Conservation (phyloP, 768 basidiomycete genomes). For the Botryobasidium botryosum region DNA sequence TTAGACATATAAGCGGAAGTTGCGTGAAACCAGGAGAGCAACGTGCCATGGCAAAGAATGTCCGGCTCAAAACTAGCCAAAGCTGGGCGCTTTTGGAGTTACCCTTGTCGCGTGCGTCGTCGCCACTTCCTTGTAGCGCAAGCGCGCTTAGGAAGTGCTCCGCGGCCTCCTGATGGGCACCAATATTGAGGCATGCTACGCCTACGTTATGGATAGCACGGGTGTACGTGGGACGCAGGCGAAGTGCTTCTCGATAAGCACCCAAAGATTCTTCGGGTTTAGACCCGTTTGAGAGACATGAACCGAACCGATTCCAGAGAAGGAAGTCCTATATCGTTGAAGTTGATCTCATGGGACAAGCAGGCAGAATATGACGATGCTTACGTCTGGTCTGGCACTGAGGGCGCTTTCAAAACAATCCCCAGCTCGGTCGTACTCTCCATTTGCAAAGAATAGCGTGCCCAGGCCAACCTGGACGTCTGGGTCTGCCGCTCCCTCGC, state of each 20-base stretch:
- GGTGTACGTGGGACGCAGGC: constrained; percentile 85
- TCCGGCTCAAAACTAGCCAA: neutral
- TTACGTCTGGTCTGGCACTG: constrained; percentile 52
- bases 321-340: constrained; percentile 51
- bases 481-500: constrained; percentile 50
- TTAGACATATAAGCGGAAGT: no score
- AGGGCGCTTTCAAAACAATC: constrained; percentile 91
- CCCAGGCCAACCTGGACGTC: constrained; percentile 91
- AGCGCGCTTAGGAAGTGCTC: constrained; percentile 88
- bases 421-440: constrained; percentile 73
- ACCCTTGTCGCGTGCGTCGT: constrained; percentile 9
- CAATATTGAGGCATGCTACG: constrained; percentile 92
- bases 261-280: constrained; percentile 88
- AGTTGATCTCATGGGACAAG: neutral
- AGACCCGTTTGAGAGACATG: constrained; percentile 83
- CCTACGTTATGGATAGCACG: constrained; percentile 96
- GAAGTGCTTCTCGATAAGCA: constrained; percentile 79
- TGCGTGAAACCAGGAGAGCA: no score
- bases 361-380: constrained; percentile 14
- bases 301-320: constrained; percentile 91
- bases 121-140: constrained; percentile 53
- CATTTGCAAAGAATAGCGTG: constrained; percentile 78
- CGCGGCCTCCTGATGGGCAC: constrained; percentile 85
- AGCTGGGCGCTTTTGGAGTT: constrained; percentile 6
- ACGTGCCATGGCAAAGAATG: neutral